phyloP scores from a whole-genome alignment of 305 asterid genomes.

The Fraxinus latifolia region DNA sequence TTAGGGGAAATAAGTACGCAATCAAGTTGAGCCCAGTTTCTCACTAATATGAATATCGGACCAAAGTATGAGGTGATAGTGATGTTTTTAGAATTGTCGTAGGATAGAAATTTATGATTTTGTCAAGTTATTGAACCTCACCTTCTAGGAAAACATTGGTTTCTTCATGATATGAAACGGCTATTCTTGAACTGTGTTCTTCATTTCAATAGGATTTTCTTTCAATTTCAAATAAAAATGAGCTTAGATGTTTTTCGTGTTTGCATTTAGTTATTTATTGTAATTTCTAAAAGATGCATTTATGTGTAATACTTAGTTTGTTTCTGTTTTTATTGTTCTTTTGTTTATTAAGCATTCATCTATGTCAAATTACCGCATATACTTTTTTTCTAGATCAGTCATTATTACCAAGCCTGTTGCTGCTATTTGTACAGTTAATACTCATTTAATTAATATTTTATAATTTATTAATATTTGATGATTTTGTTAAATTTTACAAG shows the following conservation, averaged over 20 bases:
- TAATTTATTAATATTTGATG: background rate
- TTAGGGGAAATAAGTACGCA: background rate
- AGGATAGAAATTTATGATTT: background rate
- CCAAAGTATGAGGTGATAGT: background rate
- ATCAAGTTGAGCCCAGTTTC: background rate
- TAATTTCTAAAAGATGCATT: background rate
- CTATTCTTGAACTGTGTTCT: background rate
- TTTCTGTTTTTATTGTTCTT: background rate
- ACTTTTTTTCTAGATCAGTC: background rate
- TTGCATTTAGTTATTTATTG: background rate
- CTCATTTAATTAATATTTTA: background rate
- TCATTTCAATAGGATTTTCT: background rate
- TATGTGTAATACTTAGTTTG: background rate
- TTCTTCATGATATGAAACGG: background rate
- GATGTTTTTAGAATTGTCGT: background rate
- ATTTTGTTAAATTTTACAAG: background rate
- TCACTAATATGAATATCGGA: background rate
- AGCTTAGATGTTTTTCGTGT: background rate
- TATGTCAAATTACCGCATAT: background rate
- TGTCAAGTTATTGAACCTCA: background rate
- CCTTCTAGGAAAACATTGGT: background rate
- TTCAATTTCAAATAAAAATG: background rate
- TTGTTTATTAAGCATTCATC: background rate
- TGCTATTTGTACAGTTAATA: background rate
- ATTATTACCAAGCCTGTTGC: background rate